A percentile compares a stretch with the other conserved stretches of the same genome.
These are phyloP conservation scores for Hymenoscyphus scutula DNA, from an alignment of 2,329 filamentous ascomycete species.

Conservation along the genomic window DNA sequence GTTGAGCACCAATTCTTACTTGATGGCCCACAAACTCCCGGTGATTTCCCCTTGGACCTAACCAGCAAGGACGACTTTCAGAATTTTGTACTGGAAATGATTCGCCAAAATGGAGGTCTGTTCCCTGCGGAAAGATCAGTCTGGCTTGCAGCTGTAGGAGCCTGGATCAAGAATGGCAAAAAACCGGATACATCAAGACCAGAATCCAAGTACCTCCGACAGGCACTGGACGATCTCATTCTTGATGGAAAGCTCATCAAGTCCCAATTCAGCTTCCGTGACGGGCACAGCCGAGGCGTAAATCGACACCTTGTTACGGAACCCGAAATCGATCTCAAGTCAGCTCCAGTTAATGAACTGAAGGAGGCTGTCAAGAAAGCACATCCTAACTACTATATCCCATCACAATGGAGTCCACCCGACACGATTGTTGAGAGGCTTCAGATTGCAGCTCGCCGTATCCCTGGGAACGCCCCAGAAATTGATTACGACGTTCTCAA, in stretches of 20 bases:
- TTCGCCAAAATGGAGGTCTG: constrained; percentile 26
- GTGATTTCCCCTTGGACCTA: not conserved
- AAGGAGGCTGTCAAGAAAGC: constrained; percentile 24
- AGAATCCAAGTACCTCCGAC: constrained; percentile 27
- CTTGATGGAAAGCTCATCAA: constrained; percentile 20
- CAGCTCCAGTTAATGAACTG: constrained; percentile 18
- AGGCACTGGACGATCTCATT: constrained; percentile 29
- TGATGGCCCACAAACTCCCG: not conserved
- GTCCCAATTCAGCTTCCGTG: constrained; percentile 15
- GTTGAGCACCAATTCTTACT: not conserved
- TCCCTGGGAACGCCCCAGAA: not conserved
- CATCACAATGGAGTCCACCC: constrained; percentile 28
- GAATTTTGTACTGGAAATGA: constrained; percentile 23
- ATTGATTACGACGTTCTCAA: constrained; percentile 2
- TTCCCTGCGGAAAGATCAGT: constrained; percentile 33
- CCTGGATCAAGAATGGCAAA: constrained; percentile 29
- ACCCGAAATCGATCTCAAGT: constrained; percentile 17
- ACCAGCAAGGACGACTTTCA: constrained; percentile 16
- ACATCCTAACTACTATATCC: constrained; percentile 31
- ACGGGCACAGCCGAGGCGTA: constrained; percentile 14
- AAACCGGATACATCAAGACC: constrained; percentile 21
- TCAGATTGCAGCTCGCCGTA: constrained; percentile 12
- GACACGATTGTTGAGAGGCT: constrained; percentile 23
- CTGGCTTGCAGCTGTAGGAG: constrained; percentile 32
- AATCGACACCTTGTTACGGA: constrained; percentile 23